These are phyloP conservation scores for Durusdinium trenchii DNA, from an alignment of 73 alveolate species.

Conservation along the genomic window DNA sequence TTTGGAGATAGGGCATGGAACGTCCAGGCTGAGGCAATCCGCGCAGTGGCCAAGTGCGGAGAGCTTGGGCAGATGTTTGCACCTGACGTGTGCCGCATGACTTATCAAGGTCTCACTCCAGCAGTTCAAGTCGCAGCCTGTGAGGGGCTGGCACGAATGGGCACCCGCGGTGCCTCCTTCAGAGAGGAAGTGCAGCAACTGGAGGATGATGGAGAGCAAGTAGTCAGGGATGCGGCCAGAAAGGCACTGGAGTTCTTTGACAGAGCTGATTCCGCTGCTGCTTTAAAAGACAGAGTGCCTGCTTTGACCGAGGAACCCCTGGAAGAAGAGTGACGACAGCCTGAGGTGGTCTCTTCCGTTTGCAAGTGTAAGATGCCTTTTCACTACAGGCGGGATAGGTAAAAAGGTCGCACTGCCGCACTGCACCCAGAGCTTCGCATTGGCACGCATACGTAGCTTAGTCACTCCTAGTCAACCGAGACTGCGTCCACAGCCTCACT, in stretches of 20 bases:
- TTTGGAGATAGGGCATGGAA: constrained; percentile 93
- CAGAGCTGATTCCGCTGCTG: neutral
- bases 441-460: no score
- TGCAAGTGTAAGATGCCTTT: neutral
- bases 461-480: no score
- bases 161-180: constrained; percentile 76
- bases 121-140: constrained; percentile 93
- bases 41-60: constrained; percentile 93
- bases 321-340: constrained; percentile 35
- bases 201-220: constrained; percentile 55
- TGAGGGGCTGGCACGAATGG: constrained; percentile 90
- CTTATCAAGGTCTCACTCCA: constrained; percentile 77
- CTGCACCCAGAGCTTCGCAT: no score
- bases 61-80: constrained; percentile 94
- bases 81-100: constrained; percentile 90
- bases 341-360: constrained; percentile 3
- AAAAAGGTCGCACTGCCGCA: no score
- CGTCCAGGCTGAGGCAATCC: constrained; percentile 92
- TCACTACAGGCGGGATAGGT: neutral
- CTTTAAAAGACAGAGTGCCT: constrained; percentile 8
- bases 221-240: constrained; percentile 67
- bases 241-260: constrained; percentile 77
- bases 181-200: constrained; percentile 73
- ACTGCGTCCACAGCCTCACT: no score
- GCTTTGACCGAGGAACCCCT: constrained; percentile 70